A percentile compares a stretch with the other conserved stretches of the same genome.
These are phyloP conservation scores for Euphorbia pulcherrima DNA, from an alignment of 345 rosid species.

Conservation along the genomic window DNA sequence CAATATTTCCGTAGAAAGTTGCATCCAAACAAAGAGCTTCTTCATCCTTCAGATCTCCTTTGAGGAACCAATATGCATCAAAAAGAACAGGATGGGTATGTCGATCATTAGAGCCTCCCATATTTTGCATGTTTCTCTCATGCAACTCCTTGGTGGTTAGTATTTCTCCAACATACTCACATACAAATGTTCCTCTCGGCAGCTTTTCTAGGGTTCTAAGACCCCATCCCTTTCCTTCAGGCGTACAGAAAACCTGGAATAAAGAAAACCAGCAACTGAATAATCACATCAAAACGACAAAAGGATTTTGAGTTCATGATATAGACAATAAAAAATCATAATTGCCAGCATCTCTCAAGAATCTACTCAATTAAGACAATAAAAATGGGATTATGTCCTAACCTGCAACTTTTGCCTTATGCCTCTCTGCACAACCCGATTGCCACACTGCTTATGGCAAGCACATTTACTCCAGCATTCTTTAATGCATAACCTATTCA, in stretches of 20 bases:
- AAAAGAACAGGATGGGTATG: slow-evolving; percentile 61
- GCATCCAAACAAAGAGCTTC: slow-evolving; percentile 89
- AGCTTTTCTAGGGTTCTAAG: slow-evolving; percentile 65
- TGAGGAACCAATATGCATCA: slow-evolving; percentile 81
- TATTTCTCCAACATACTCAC: slow-evolving; percentile 85
- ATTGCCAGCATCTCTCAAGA: neutral
- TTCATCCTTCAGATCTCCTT: slow-evolving; percentile 55
- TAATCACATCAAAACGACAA: neutral
- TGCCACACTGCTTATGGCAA: slow-evolving; percentile 71
- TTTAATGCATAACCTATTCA: slow-evolving; percentile 64
- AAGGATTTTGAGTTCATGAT: neutral
- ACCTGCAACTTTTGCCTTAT: slow-evolving; percentile 77
- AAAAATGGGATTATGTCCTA: neutral
- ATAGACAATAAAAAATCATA: neutral
- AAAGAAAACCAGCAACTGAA: slow-evolving; percentile 15
- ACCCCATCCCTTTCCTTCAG: slow-evolving; percentile 86
- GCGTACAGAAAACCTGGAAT: slow-evolving; percentile 67
- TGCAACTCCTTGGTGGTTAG: slow-evolving; percentile 63
- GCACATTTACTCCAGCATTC: slow-evolving; percentile 96
- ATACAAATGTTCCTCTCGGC: slow-evolving; percentile 86
- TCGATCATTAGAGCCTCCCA: slow-evolving; percentile 26
- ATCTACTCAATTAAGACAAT: neutral
- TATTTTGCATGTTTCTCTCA: slow-evolving; percentile 44
- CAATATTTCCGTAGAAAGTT: slow-evolving; percentile 68
- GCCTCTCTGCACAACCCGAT: slow-evolving; percentile 88